A percentile compares a stretch with the other conserved stretches of the same genome.
Evolutionary conservation across 2,329 filamentous ascomycete species (phyloP).

Genomic region (Paecilomyces dactylethromorphus): DNA sequence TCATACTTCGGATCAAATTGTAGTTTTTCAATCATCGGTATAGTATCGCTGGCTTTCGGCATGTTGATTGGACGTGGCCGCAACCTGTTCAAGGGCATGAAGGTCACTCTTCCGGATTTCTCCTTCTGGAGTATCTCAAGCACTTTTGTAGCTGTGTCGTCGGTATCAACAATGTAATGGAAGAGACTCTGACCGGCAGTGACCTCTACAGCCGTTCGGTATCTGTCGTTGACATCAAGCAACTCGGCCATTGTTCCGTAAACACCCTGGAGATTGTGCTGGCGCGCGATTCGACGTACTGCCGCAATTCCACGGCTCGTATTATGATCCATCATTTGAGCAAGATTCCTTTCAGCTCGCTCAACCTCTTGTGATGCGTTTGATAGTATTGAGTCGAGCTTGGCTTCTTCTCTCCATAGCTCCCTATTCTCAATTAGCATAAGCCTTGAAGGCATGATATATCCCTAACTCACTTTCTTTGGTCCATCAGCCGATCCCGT

Average conservation of each 20-base stretch:
- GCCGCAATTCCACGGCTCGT: conserved; percentile 83
- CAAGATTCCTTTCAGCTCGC: conserved; percentile 68
- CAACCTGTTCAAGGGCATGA: conserved; percentile 85
- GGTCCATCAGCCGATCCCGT: conserved; percentile 72
- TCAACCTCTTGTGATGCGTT: conserved; percentile 72
- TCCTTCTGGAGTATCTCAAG: conserved; percentile 73
- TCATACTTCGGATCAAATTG: conserved; percentile 71
- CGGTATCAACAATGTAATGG: conserved; percentile 91
- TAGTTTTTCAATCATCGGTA: conserved; percentile 80
- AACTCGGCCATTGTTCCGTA: conserved; percentile 91
- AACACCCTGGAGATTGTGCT: conserved; percentile 74
- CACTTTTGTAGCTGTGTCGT: conserved; percentile 75
- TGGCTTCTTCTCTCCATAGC: conserved; percentile 83
- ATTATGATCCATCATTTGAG: conserved; percentile 81
- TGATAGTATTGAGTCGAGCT: conserved; percentile 68
- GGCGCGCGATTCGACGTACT: conserved; percentile 72
- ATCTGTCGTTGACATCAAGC: conserved; percentile 77
- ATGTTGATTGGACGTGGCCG: conserved; percentile 65
- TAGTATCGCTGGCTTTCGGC: conserved; percentile 78
- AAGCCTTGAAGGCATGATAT: neutral
- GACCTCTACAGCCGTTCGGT: conserved; percentile 84
- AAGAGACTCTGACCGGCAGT: conserved; percentile 90
- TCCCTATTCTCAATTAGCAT: conserved; percentile 34
- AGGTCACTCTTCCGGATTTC: conserved; percentile 80
- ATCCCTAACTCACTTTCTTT: conserved; percentile 56